Evolutionary conservation across 495 filamentous ascomycete species (phyloP).

Genomic region (Xylaria flabelliformis): DNA sequence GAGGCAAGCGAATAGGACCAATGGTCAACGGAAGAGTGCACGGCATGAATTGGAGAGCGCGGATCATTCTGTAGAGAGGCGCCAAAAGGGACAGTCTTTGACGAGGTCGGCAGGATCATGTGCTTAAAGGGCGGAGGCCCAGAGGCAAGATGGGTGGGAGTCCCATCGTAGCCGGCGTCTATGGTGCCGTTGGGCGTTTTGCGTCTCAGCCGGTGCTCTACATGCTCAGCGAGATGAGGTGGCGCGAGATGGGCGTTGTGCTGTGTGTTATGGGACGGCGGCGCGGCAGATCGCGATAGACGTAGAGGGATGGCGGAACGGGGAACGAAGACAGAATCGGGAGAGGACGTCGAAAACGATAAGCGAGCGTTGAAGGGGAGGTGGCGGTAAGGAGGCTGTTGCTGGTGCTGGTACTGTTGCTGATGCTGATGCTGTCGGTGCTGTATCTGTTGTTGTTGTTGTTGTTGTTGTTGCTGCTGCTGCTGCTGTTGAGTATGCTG

Average conservation of each 20-base stretch:
- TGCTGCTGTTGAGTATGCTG: background rate
- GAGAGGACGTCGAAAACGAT: slow-evolving; percentile 26
- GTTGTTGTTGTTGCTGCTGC: background rate
- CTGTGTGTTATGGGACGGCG: slow-evolving; percentile 38
- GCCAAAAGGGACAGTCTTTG: slow-evolving; percentile 47
- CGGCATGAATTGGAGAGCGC: slow-evolving; percentile 27
- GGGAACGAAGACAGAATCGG: slow-evolving; percentile 33
- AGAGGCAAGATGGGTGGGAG: slow-evolving; percentile 72
- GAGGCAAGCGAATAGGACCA: slow-evolving; percentile 32
- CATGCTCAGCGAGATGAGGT: slow-evolving; percentile 46
- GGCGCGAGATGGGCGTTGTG: slow-evolving; percentile 42
- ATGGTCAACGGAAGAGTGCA: slow-evolving; percentile 26
- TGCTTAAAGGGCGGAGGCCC: slow-evolving; percentile 86
- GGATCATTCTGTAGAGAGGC: slow-evolving; percentile 39
- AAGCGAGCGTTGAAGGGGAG: slow-evolving; percentile 27
- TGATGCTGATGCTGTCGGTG: background rate
- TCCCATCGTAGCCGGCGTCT: slow-evolving; percentile 92
- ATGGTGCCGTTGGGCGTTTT: slow-evolving; percentile 96
- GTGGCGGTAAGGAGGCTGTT: slow-evolving; percentile 10
- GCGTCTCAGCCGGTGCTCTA: slow-evolving; percentile 83
- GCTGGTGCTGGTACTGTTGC: background rate
- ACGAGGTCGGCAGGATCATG: slow-evolving; percentile 70
- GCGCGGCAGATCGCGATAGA: slow-evolving; percentile 41
- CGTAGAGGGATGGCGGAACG: slow-evolving; percentile 49
- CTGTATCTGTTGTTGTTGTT: background rate